Evolutionary conservation across 495 filamentous ascomycete species (phyloP).

Genomic region (Penicillium roqueforti): DNA sequence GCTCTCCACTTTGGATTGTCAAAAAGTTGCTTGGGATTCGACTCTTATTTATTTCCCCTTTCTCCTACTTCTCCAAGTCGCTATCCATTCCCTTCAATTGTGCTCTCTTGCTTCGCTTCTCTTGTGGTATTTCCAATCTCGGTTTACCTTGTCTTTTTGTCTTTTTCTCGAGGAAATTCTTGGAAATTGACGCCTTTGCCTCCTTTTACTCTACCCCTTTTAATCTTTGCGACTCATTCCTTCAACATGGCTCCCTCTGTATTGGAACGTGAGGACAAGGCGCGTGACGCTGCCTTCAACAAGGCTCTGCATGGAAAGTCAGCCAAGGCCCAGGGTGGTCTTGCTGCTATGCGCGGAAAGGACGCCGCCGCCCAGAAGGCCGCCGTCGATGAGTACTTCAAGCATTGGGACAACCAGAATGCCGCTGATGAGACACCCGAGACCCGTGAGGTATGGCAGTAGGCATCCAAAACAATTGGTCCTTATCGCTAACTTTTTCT

Average conservation of each 20-base stretch:
- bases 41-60: slow-evolving; percentile 11
- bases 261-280: slow-evolving; percentile 81
- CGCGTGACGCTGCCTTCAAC: slow-evolving; percentile 91
- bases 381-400: slow-evolving; percentile 97
- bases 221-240: slow-evolving; percentile 16
- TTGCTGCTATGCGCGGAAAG: slow-evolving; percentile 82
- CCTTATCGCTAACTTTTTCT: slow-evolving; percentile 3
- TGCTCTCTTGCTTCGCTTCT: slow-evolving; percentile 11
- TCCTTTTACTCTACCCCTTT: slow-evolving; percentile 20
- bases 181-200: slow-evolving; percentile 9
- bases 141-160: slow-evolving; percentile 1
- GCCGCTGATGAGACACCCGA: slow-evolving; percentile 75
- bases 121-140: slow-evolving; percentile 5
- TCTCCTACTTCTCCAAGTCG: slow-evolving; percentile 9
- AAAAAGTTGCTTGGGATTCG: slow-evolving; percentile 23
- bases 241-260: slow-evolving; percentile 63
- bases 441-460: slow-evolving; percentile 61
- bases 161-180: background rate
- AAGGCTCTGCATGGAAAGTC: slow-evolving; percentile 88
- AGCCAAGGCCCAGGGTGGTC: slow-evolving; percentile 62
- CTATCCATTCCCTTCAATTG: slow-evolving; percentile 11
- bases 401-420: slow-evolving; percentile 96
- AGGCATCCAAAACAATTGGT: background rate
- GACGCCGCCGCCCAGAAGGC: slow-evolving; percentile 76
- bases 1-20: slow-evolving; percentile 11